Percentiles rank a stretch among this genome's conserved stretches.
These are phyloP conservation scores for Orbilia ellipsospora DNA, from an alignment of 2,329 filamentous ascomycete species.

Conservation along the genomic window DNA sequence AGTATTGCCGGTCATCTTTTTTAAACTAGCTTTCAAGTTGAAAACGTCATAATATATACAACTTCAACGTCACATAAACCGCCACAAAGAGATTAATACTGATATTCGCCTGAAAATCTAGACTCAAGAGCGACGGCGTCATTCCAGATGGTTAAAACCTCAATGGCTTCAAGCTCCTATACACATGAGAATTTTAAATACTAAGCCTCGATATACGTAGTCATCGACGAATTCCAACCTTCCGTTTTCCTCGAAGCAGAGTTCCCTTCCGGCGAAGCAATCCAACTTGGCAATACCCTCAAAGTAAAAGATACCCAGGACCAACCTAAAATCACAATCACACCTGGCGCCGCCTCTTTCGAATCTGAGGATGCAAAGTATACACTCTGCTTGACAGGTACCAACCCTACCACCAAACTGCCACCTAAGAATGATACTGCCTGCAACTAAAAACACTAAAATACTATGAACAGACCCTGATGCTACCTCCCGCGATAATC, in stretches of 20 bases:
- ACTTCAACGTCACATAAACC: background rate
- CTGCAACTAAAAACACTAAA: constrained; percentile 59
- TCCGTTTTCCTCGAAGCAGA: constrained; percentile 66
- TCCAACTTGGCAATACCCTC: constrained; percentile 68
- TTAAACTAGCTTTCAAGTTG: too few species aligned
- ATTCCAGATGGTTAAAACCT: constrained; percentile 61
- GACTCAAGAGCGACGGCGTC: constrained; percentile 60
- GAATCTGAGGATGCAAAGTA: constrained; percentile 55
- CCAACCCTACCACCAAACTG: constrained; percentile 15
- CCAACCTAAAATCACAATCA: constrained; percentile 61
- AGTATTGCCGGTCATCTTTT: constrained; percentile 1
- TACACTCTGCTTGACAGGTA: constrained; percentile 55
- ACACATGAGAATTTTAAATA: constrained; percentile 13
- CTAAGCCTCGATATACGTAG: constrained; percentile 60
- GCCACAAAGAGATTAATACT: background rate
- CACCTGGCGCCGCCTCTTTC: constrained; percentile 47
- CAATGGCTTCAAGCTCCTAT: constrained; percentile 8
- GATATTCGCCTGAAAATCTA: constrained; percentile 18
- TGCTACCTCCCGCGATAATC: constrained; percentile 64
- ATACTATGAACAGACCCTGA: constrained; percentile 62
- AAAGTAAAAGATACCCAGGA: constrained; percentile 61
- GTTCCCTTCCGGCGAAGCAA: constrained; percentile 65
- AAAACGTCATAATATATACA: background rate
- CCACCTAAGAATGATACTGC: constrained; percentile 56
- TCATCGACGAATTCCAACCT: constrained; percentile 71